Conservation (phyloP, 2,329 filamentous ascomycete species). For the Arthrobotrys conoides region DNA sequence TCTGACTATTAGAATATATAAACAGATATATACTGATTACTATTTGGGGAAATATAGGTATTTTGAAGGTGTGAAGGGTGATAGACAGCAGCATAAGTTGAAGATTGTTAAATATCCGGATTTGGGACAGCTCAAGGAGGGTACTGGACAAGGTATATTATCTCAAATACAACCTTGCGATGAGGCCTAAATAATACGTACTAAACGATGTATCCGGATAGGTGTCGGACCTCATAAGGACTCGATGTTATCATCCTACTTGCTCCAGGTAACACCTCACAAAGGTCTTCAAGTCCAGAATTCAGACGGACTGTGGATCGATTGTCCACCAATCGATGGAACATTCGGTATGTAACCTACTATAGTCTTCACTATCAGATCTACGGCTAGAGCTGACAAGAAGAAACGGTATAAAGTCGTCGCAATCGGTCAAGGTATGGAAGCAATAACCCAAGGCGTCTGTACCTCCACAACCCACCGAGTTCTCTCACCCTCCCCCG, state of each 20-base stretch:
- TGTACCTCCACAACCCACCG: slow-evolving; percentile 86
- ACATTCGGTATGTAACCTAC: slow-evolving; percentile 71
- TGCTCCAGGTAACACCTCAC: slow-evolving; percentile 84
- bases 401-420: slow-evolving; percentile 74
- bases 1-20: too few relatives aligned
- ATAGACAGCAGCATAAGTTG: slow-evolving; percentile 81
- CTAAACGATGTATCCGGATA: slow-evolving; percentile 62
- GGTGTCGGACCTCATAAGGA: slow-evolving; percentile 66
- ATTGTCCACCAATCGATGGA: slow-evolving; percentile 80
- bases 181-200: not conserved
- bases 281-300: slow-evolving; percentile 87
- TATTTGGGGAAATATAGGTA: slow-evolving; percentile 29
- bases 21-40: not conserved
- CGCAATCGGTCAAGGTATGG: slow-evolving; percentile 87
- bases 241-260: slow-evolving; percentile 84
- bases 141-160: slow-evolving; percentile 44
- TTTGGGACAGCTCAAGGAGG: slow-evolving; percentile 72
- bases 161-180: not conserved
- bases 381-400: not conserved
- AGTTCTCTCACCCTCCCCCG: slow-evolving; percentile 78
- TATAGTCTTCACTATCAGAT: not conserved
- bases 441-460: slow-evolving; percentile 86
- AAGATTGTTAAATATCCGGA: slow-evolving; percentile 93
- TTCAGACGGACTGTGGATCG: slow-evolving; percentile 82
- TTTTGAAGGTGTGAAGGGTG: slow-evolving; percentile 68